Percentiles rank a stretch among this genome's conserved stretches.
These are phyloP conservation scores for Acrocalymma vagum DNA, from an alignment of 2,329 filamentous ascomycete species.

Conservation along the genomic window DNA sequence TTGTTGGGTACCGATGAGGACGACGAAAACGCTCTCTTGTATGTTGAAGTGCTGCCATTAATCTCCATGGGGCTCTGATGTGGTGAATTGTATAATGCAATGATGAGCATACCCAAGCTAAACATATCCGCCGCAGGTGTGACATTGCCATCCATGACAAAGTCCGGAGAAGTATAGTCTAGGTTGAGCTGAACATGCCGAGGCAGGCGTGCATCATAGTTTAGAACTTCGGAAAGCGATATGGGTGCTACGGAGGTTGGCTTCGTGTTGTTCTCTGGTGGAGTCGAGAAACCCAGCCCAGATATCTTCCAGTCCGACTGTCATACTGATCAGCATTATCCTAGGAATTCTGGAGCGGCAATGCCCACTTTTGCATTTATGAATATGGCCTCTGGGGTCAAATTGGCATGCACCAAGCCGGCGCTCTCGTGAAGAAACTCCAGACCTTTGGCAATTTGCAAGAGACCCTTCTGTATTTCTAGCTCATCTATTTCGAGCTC, in stretches of 20 bases:
- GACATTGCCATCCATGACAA: constrained; percentile 89
- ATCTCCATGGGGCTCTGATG: constrained; percentile 86
- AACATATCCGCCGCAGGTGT: constrained; percentile 90
- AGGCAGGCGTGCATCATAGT: constrained; percentile 85
- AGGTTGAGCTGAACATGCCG: constrained; percentile 85
- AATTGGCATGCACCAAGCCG: constrained; percentile 89
- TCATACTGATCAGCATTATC: constrained; percentile 36
- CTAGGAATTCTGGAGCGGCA: constrained; percentile 17
- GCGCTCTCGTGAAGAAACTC: constrained; percentile 97
- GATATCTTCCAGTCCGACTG: constrained; percentile 98
- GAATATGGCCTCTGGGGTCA: constrained; percentile 92
- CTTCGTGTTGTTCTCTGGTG: constrained; percentile 77
- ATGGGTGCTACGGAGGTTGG: constrained; percentile 81
- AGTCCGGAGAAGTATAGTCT: constrained; percentile 94
- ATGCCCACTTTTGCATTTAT: constrained; percentile 84
- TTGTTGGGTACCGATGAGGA: constrained; percentile 80
- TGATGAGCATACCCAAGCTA: constrained; percentile 85
- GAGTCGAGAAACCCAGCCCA: constrained; percentile 88
- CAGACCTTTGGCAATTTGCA: constrained; percentile 92
- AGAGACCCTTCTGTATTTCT: constrained; percentile 94
- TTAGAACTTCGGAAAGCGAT: constrained; percentile 82
- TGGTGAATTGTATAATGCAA: constrained; percentile 94
- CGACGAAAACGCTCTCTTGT: constrained; percentile 83
- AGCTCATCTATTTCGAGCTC: constrained; percentile 96
- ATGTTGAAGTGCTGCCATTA: constrained; percentile 81